A percentile compares a stretch with the other conserved stretches of the same genome.
Conservation (phyloP, 2,329 filamentous ascomycete species). For the Bipolaris cookei region DNA sequence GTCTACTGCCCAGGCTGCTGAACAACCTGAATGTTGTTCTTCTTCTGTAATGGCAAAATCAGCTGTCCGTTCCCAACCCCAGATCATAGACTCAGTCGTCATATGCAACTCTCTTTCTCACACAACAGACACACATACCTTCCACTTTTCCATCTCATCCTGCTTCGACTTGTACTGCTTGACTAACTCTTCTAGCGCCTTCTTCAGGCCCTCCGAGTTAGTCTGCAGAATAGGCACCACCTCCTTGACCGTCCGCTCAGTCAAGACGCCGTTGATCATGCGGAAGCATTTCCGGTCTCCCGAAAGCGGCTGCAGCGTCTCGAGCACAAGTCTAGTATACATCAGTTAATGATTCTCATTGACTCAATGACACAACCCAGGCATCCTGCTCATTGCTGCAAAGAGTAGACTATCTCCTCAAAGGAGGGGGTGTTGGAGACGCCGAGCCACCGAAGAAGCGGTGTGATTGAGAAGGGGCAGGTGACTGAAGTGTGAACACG, state of each 20-base stretch:
- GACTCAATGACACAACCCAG: neutral
- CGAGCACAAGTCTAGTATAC: slow-evolving; percentile 78
- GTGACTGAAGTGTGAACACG: neutral
- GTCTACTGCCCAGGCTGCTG: slow-evolving; percentile 63
- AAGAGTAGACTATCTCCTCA: neutral
- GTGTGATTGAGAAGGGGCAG: slow-evolving; percentile 2
- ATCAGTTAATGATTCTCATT: slow-evolving; percentile 20
- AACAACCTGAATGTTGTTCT: slow-evolving; percentile 87
- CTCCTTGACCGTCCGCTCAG: slow-evolving; percentile 92
- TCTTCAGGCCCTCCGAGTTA: slow-evolving; percentile 91
- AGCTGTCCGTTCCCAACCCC: slow-evolving; percentile 10
- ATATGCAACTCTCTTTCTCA: neutral
- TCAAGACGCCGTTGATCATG: slow-evolving; percentile 95
- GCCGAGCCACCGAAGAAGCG: slow-evolving; percentile 2
- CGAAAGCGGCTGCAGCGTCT: slow-evolving; percentile 83
- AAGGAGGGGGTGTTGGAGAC: neutral
- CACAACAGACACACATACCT: slow-evolving; percentile 66
- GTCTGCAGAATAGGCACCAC: slow-evolving; percentile 90
- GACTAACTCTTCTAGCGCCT: slow-evolving; percentile 90
- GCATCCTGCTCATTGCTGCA: neutral
- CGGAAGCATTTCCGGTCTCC: slow-evolving; percentile 95
- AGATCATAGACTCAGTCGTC: neutral
- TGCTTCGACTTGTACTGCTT: slow-evolving; percentile 97
- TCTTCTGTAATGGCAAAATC: slow-evolving; percentile 65
- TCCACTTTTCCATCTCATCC: slow-evolving; percentile 96